These are phyloP conservation scores for Exserohilum turcica DNA, from an alignment of 2,329 filamentous ascomycete genomes.

Conservation along the genomic window DNA sequence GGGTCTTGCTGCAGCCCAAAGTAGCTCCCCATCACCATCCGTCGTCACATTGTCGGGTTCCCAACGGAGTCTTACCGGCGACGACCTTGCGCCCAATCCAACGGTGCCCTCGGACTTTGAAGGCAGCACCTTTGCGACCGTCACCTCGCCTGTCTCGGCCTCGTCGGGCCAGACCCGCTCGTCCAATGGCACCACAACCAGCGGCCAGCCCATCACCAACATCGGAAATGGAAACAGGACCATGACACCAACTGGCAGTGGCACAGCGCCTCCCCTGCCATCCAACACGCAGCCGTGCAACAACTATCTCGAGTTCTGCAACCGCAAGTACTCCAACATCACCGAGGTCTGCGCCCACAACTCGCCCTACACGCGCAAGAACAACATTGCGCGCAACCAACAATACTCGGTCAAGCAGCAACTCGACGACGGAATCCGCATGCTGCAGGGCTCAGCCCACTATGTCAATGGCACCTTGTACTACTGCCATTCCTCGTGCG, in stretches of 20 bases:
- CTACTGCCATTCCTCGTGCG: constrained; percentile 87
- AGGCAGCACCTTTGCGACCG: constrained; percentile 34
- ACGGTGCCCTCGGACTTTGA: constrained; percentile 38
- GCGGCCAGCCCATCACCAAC: constrained; percentile 30
- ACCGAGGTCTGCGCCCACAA: constrained; percentile 51
- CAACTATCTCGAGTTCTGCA: constrained; percentile 49
- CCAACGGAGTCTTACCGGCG: constrained; percentile 22
- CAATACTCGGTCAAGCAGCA: constrained; percentile 45
- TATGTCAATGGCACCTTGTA: constrained; percentile 65
- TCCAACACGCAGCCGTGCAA: constrained; percentile 52
- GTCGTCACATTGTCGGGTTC: constrained; percentile 34
- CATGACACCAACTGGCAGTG: constrained; percentile 26
- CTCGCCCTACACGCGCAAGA: constrained; percentile 42
- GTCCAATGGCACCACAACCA: constrained; percentile 25
- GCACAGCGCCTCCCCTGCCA: constrained; percentile 35
- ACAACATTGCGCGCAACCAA: constrained; percentile 47
- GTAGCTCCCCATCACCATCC: constrained; percentile 28
- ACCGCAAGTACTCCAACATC: constrained; percentile 48
- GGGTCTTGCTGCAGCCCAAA: constrained; percentile 30
- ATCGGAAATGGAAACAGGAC: constrained; percentile 38
- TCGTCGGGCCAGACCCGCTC: constrained; percentile 22
- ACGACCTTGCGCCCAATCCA: constrained; percentile 30
- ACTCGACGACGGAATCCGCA: constrained; percentile 49
- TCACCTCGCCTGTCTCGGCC: constrained; percentile 17
- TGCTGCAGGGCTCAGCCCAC: constrained; percentile 66